phyloP scores from a whole-genome alignment of 495 filamentous ascomycete species.

The Penicillium cataractarum region DNA sequence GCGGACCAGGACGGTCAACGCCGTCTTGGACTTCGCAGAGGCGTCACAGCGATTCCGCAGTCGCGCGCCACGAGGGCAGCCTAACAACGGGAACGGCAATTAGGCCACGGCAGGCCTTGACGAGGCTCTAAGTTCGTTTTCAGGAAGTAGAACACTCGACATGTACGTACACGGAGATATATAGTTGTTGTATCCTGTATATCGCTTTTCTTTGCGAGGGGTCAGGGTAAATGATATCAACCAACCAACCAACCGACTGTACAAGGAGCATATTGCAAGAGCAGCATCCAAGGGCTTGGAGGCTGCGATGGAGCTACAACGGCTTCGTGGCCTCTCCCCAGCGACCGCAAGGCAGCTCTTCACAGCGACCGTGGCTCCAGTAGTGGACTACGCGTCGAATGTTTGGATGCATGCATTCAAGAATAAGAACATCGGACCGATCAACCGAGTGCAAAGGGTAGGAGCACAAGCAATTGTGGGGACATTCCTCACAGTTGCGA shows the following conservation, averaged over 20 bases:
- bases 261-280: conserved; percentile 23
- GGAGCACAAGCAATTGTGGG: conserved; percentile 38
- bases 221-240: conserved; percentile 1
- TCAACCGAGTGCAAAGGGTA: conserved; percentile 32
- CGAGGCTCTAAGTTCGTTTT: conserved; percentile 31
- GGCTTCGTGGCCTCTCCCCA: conserved; percentile 27
- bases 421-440: conserved; percentile 22
- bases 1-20: conserved; percentile 25
- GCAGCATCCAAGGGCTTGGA: conserved; percentile 31
- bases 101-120: conserved; percentile 33
- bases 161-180: not conserved
- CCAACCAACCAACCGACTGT: no score
- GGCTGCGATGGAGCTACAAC: conserved; percentile 29
- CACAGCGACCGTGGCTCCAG: conserved; percentile 29
- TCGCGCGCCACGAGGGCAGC: conserved; percentile 35
- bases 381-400: conserved; percentile 39
- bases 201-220: not conserved
- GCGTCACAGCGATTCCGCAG: conserved; percentile 36
- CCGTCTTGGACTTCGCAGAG: conserved; percentile 36
- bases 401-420: conserved; percentile 35
- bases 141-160: not conserved
- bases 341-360: conserved; percentile 19
- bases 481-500: conserved; percentile 20
- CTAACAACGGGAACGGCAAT: conserved; percentile 26
- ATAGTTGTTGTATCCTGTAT: not conserved